Conservation (phyloP, 2,329 filamentous ascomycete species). For the Talaromyces sp. region DNA sequence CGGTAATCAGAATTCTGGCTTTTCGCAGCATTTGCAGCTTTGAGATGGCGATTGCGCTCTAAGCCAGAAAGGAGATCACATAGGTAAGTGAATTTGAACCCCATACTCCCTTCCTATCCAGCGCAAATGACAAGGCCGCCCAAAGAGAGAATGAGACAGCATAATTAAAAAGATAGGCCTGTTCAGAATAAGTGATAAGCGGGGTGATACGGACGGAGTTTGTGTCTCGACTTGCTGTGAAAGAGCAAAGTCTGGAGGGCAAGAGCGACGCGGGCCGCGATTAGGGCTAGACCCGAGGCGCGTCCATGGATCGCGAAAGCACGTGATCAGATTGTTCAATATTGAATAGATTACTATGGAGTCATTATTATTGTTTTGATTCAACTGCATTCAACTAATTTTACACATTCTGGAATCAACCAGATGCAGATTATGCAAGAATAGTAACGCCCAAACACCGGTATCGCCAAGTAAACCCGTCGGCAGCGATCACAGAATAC, state of each 20-base stretch:
- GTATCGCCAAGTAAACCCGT: neutral
- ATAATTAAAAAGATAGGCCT: neutral
- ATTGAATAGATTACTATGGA: too few relatives aligned
- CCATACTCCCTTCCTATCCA: constrained; percentile 24
- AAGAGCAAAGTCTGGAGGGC: neutral
- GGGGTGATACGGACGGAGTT: neutral
- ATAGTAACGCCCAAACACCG: constrained; percentile 2
- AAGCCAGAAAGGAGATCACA: constrained; percentile 69
- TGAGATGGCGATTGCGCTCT: constrained; percentile 43
- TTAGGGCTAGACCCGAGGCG: constrained; percentile 11
- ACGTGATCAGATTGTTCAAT: too few relatives aligned
- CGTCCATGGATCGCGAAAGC: constrained; percentile 28
- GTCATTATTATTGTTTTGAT: neutral
- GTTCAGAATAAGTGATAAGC: neutral
- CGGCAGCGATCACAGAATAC: constrained; percentile 55
- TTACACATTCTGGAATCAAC: neutral
- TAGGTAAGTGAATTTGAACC: constrained; percentile 58
- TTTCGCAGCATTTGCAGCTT: constrained; percentile 24
- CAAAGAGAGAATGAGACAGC: neutral
- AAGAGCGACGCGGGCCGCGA: neutral
- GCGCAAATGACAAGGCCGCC: neutral
- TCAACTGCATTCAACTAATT: neutral
- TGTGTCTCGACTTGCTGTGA: neutral
- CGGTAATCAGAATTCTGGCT: constrained; percentile 31
- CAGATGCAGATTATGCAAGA: neutral